Evolutionary conservation across 345 rosid species (phyloP), one percentile per base, ranked within the genome.

Genomic region (Passiflora organensis): DNA sequence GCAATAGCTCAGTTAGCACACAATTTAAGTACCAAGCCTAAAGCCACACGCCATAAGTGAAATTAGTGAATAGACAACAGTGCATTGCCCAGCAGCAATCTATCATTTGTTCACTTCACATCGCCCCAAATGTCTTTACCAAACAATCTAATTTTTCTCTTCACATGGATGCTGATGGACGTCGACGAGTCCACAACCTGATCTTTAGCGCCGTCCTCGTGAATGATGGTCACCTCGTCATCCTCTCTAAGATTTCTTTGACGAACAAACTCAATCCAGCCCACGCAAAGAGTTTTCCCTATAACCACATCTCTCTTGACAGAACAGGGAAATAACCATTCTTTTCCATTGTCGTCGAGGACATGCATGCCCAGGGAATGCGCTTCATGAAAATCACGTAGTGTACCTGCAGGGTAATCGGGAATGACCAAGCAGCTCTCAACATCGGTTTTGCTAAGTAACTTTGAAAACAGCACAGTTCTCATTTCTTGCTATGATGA

Each of bases 121-220:
- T 19, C 53, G 32, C 44, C 45, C 62, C 62, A 46, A 0, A 58
- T 34, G 34, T 58, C 62, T 43, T 46, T 18, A 1, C 53, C 62
- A 34, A 58, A 46, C 42, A 58, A 47, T 46, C 62, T 58, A 28
- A 58, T 47, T 20, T 58, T 58, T 20, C 62, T 47, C 41, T 32
- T 46, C 44, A 58, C 53, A 45, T 46, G 52, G 23, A 58, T 36
- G 20, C 34, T 58, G 44, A 58, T 6, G 3, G 20, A 32, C 5
- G 21, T 19, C 32, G 23, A 28, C 16, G 1, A 4, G 9, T 10
- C 43, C 8, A 8, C 34, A 28, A 3, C 34, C 34, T 10, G n/a
- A 16, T 58, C 28, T 9, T 55, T 55, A 28, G 0, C 23, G 47
- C n/a, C 28, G 20, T 58, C 62, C 4, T 46, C 32, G 1, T 18